A percentile compares a stretch with the other conserved stretches of the same genome.
phyloP scores from a whole-genome alignment of 2,329 filamentous ascomycete genomes.

The Pseudonectria buxi region DNA sequence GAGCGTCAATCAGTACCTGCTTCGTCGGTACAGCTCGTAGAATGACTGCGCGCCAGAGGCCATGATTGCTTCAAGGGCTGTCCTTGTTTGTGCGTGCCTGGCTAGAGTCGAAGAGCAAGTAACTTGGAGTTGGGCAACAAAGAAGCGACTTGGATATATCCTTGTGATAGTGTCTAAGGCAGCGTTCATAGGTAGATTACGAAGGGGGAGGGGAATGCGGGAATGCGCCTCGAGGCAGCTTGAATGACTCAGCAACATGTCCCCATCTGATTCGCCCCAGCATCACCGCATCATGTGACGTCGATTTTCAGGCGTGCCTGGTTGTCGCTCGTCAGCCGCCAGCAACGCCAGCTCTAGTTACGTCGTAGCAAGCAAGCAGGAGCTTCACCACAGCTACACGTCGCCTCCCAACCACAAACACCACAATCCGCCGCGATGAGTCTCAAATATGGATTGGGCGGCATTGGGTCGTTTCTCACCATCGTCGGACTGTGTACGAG shows the following conservation, averaged over 20 bases:
- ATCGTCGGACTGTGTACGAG: slow-evolving; percentile 74
- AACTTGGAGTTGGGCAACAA: not conserved
- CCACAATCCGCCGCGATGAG: slow-evolving; percentile 50
- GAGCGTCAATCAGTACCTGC: slow-evolving; percentile 62
- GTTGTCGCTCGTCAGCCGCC: slow-evolving; percentile 17
- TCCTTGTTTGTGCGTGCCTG: slow-evolving; percentile 1
- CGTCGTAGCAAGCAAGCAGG: slow-evolving; percentile 10
- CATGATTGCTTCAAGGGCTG: slow-evolving; percentile 27
- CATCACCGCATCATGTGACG: slow-evolving; percentile 32
- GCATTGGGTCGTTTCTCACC: slow-evolving; percentile 59
- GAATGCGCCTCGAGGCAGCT: not conserved
- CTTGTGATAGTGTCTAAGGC: not conserved
- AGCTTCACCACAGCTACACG: slow-evolving; percentile 22
- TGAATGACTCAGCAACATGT: slow-evolving; percentile 20
- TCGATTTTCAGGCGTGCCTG: slow-evolving; percentile 12
- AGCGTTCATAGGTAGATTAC: not conserved
- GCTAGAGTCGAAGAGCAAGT: not conserved
- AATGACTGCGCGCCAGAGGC: slow-evolving; percentile 49
- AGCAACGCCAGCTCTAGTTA: slow-evolving; percentile 3
- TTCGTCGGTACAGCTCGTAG: slow-evolving; percentile 97
- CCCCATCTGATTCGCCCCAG: not conserved
- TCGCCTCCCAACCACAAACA: slow-evolving; percentile 12
- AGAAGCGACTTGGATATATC: not conserved
- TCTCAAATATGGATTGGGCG: slow-evolving; percentile 64
- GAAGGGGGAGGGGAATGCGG: not conserved